phyloP scores from a whole-genome alignment of 768 basidiomycete species.

The Terana coerulea region DNA sequence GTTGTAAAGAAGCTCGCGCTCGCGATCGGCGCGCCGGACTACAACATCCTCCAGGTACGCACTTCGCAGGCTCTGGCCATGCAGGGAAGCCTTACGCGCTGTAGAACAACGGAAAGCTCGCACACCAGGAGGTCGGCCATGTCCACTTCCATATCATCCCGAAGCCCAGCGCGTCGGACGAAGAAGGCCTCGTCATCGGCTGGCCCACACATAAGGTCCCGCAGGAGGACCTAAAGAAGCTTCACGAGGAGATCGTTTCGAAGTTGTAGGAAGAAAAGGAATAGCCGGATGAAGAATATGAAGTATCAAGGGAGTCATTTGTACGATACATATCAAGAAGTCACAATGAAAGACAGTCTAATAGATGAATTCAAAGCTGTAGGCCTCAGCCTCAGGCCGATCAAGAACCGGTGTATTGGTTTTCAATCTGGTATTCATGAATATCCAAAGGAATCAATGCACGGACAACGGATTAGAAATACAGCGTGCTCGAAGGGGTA shows the following conservation, averaged over 20 bases:
- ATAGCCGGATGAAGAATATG: not conserved
- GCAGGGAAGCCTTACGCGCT: not conserved
- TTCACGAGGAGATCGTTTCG: slow-evolving; percentile 55
- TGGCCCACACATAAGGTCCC: slow-evolving; percentile 66
- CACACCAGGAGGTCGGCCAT: slow-evolving; percentile 66
- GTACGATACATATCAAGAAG: not conserved
- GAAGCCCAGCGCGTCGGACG: slow-evolving; percentile 61
- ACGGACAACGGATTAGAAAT: no score
- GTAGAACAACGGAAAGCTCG: slow-evolving; percentile 66
- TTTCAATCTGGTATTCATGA: no score
- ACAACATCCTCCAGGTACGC: slow-evolving; percentile 76
- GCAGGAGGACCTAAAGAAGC: slow-evolving; percentile 62
- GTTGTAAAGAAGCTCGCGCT: slow-evolving; percentile 85
- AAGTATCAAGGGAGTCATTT: not conserved
- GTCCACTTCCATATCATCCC: slow-evolving; percentile 96
- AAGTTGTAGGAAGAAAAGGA: slow-evolving; percentile 45
- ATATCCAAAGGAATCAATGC: no score
- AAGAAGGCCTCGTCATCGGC: slow-evolving; percentile 74
- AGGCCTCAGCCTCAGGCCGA: no score
- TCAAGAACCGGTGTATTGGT: no score
- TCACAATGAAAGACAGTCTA: no score
- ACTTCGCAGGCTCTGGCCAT: not conserved
- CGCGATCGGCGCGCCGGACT: slow-evolving; percentile 71
- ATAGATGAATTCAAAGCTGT: no score
- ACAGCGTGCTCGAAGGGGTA: no score